Evolutionary conservation across 306 rosid genomes (phyloP).

Genomic region (Quercus parvula): DNA sequence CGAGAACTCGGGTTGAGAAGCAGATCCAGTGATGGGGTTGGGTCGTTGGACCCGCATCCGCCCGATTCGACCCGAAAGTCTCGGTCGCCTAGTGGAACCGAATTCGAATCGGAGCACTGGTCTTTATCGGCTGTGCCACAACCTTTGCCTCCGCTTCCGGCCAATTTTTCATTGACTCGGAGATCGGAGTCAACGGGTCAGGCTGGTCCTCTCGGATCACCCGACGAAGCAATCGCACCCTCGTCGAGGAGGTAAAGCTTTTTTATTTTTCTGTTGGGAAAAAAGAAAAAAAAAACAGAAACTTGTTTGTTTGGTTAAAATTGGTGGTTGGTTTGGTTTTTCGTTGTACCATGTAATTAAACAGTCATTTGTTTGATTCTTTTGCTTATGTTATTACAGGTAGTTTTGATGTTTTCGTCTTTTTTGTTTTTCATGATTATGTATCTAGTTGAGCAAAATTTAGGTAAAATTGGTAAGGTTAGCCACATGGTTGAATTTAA

Average conservation of each 20-base stretch:
- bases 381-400: too few relatives aligned
- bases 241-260: conserved; percentile 39
- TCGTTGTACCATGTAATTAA: too few relatives aligned
- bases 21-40: conserved; percentile 5
- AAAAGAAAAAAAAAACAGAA: too few relatives aligned
- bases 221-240: conserved; percentile 3
- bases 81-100: conserved; percentile 10
- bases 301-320: too few relatives aligned
- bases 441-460: too few relatives aligned
- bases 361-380: too few relatives aligned
- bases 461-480: too few relatives aligned
- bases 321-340: too few relatives aligned
- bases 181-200: conserved; percentile 29
- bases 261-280: too few relatives aligned
- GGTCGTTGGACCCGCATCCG: conserved; percentile 42
- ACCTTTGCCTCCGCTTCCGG: conserved; percentile 69
- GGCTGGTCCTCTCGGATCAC: conserved; percentile 26
- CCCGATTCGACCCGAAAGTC: conserved; percentile 35
- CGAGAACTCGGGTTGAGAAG: conserved; percentile 29
- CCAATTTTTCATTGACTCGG: conserved; percentile 36
- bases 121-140: conserved; percentile 42
- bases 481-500: too few relatives aligned
- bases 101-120: conserved; percentile 37
- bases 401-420: too few relatives aligned
- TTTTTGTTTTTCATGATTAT: too few relatives aligned